A percentile compares a stretch with the other conserved stretches of the same genome.
Conservation (phyloP, 1,284 basidiomycete genomes). For the Moesziomyces aphidis region DNA sequence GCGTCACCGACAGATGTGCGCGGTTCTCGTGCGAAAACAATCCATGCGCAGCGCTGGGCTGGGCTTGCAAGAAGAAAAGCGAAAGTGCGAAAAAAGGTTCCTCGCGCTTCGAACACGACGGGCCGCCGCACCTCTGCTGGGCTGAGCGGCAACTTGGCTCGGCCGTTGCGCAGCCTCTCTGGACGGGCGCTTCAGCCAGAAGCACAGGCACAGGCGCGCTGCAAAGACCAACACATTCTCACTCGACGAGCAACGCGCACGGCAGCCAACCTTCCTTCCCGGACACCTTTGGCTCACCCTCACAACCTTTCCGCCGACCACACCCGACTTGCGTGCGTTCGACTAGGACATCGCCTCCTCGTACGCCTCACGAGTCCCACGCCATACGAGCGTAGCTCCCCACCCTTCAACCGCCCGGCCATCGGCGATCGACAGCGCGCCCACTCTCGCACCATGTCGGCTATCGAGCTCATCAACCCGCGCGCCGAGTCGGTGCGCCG, state of each 20-base stretch:
- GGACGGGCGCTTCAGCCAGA: no score
- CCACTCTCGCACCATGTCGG: slow-evolving; percentile 54
- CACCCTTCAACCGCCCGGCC: background rate
- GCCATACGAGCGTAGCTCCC: background rate
- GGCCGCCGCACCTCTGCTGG: slow-evolving; percentile 4
- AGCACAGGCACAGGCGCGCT: slow-evolving; percentile 1
- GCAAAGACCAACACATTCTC: slow-evolving; percentile 16
- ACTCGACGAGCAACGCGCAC: slow-evolving; percentile 1
- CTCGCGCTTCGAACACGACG: slow-evolving; percentile 44
- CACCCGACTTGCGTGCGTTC: background rate
- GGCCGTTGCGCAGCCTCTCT: background rate
- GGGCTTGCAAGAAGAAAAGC: slow-evolving; percentile 20
- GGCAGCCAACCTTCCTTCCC: slow-evolving; percentile 8
- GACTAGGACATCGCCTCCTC: background rate
- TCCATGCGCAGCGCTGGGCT: no score
- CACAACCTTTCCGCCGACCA: background rate
- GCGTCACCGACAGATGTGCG: background rate
- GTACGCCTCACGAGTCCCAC: background rate
- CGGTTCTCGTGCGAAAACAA: slow-evolving; percentile 28
- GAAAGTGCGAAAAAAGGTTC: slow-evolving; percentile 25
- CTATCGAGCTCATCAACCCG: slow-evolving; percentile 67
- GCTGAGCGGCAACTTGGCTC: background rate
- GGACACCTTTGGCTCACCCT: background rate
- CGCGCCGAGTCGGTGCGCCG: slow-evolving; percentile 90
- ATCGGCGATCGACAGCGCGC: background rate